Conservation (phyloP, 1,139 yeast genomes). For the Geotrichum carabidarum region DNA sequence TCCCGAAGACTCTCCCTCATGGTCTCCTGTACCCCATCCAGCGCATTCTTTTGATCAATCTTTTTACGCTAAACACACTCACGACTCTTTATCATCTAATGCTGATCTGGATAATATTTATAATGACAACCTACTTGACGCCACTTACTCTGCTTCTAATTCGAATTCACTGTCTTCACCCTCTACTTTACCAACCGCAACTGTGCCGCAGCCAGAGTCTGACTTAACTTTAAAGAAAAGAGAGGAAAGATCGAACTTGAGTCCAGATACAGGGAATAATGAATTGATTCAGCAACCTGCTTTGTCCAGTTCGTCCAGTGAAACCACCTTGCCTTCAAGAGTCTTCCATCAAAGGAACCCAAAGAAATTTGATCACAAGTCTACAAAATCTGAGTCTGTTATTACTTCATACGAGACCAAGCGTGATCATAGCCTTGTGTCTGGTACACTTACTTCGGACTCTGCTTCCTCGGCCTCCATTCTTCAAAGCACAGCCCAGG, state of each 20-base stretch:
- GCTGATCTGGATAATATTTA: not conserved
- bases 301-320: too few relatives aligned
- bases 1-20: not conserved
- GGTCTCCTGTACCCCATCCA: not conserved
- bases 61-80: not conserved
- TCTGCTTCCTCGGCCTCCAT: conserved; percentile 1
- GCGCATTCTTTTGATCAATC: not conserved
- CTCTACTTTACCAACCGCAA: not conserved
- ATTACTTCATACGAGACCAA: not conserved
- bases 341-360: not conserved
- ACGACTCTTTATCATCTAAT: not conserved
- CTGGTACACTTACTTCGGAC: not conserved
- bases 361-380: not conserved
- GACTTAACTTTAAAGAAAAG: not conserved
- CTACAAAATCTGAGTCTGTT: not conserved
- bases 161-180: not conserved
- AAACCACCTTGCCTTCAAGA: not conserved
- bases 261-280: not conserved
- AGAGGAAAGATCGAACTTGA: not conserved
- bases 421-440: not conserved
- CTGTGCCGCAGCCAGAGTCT: conserved; percentile 16
- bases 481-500: not conserved
- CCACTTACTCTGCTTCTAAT: not conserved
- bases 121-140: not conserved
- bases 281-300: not conserved